These are phyloP conservation scores for Papiliotrema fonsecae DNA, from an alignment of 1,284 basidiomycete species.

Conservation along the genomic window DNA sequence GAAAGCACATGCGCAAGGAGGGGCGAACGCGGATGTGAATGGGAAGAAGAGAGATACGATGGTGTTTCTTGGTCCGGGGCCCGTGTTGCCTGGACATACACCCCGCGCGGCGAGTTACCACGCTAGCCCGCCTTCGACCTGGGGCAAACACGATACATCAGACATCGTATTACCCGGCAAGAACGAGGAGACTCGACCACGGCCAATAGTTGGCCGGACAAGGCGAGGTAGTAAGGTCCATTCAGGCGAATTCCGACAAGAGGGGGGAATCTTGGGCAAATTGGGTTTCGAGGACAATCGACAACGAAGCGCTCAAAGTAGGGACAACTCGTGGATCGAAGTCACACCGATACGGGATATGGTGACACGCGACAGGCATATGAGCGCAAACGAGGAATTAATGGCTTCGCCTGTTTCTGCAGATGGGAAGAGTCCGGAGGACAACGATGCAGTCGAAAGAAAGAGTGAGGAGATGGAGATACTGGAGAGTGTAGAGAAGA, in stretches of 20 bases:
- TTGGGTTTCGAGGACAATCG: conserved; percentile 23
- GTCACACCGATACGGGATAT: not conserved
- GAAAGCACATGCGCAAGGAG: too few relatives aligned
- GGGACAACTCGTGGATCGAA: conserved; percentile 1
- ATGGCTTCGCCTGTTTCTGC: too few relatives aligned
- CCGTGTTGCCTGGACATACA: not conserved
- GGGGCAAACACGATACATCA: too few relatives aligned
- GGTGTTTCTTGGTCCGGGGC: not conserved
- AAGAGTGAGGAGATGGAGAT: conserved; percentile 17
- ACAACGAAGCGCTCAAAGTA: not conserved
- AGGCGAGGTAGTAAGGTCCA: not conserved
- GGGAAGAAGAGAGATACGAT: conserved; percentile 1
- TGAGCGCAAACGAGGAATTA: not conserved
- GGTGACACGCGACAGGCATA: not conserved
- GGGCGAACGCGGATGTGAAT: too few relatives aligned
- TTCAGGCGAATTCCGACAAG: conserved; percentile 18
- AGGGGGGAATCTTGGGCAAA: conserved; percentile 26
- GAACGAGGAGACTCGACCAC: too few relatives aligned
- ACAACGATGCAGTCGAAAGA: not conserved
- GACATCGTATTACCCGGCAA: too few relatives aligned
- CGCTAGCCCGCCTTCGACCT: too few relatives aligned
- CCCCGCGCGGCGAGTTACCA: too few relatives aligned
- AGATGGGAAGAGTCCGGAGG: not conserved
- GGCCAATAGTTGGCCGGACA: too few relatives aligned
- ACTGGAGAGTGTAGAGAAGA: conserved; percentile 21